These are phyloP conservation scores for Samsoniella hepiali DNA, from an alignment of 2,329 filamentous ascomycete genomes.

Conservation along the genomic window DNA sequence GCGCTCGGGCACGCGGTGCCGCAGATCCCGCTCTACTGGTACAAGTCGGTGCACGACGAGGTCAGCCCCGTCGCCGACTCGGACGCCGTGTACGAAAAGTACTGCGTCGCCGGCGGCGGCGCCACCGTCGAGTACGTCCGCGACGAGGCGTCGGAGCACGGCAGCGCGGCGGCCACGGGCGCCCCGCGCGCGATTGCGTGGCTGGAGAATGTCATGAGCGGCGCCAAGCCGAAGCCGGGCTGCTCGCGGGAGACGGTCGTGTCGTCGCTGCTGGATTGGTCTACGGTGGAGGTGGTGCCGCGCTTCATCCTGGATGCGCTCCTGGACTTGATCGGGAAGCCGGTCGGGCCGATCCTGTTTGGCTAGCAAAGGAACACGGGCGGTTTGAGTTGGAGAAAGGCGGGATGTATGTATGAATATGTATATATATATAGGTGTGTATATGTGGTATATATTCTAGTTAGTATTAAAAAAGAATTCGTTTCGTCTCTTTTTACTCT, in stretches of 20 bases:
- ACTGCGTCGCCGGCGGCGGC: constrained; percentile 40
- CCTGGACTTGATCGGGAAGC: constrained; percentile 7
- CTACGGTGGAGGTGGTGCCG: constrained; percentile 3
- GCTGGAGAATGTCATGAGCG: constrained; percentile 20
- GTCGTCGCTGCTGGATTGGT: background rate
- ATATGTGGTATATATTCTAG: background rate
- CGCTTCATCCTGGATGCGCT: constrained; percentile 5
- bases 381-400: background rate
- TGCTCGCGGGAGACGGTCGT: constrained; percentile 9
- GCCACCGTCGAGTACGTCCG: constrained; percentile 42
- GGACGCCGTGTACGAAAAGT: constrained; percentile 39
- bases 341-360: constrained; percentile 2
- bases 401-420: background rate
- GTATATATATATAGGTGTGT: background rate
- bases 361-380: background rate
- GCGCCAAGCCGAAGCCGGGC: background rate
- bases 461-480: background rate
- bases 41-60: constrained; percentile 48
- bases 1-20: constrained; percentile 39
- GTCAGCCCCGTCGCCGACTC: constrained; percentile 41
- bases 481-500: background rate
- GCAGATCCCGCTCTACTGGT: constrained; percentile 46
- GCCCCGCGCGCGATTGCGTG: constrained; percentile 21
- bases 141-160: constrained; percentile 41
- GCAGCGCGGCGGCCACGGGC: constrained; percentile 12